phyloP scores from a whole-genome alignment of 768 basidiomycete genomes.

The Termitomyces sp. region DNA sequence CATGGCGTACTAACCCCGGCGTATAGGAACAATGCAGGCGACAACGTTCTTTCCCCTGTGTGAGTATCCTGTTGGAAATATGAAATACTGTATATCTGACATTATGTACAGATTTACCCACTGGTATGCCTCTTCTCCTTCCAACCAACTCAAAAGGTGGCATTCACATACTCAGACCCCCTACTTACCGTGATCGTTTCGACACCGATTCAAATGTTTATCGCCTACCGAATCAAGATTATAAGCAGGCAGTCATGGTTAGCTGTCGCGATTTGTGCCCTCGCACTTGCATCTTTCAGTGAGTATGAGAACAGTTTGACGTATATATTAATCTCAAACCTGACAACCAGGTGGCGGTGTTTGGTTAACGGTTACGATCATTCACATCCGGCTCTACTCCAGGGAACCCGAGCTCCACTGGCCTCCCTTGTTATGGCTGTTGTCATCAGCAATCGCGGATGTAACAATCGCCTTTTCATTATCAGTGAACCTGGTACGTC shows the following conservation, averaged over 20 bases:
- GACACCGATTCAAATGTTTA: conserved; percentile 45
- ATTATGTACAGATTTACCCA: conserved; percentile 20
- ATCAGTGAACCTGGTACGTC: conserved; percentile 33
- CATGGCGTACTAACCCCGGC: no score
- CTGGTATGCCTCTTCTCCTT: conserved; percentile 6
- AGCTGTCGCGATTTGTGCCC: conserved; percentile 24
- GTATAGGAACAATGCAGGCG: conserved; percentile 28
- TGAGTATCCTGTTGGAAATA: conserved; percentile 9
- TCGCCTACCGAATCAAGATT: conserved; percentile 39
- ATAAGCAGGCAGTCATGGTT: conserved; percentile 36
- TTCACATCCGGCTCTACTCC: conserved; percentile 31
- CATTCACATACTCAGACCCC: conserved; percentile 8
- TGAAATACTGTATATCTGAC: background rate
- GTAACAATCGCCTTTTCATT: conserved; percentile 37
- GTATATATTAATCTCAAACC: background rate
- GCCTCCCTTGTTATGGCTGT: conserved; percentile 42
- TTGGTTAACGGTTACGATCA: conserved; percentile 35
- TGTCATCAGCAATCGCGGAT: conserved; percentile 39
- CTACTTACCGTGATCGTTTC: conserved; percentile 31
- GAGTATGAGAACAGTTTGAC: no score
- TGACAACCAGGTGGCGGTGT: conserved; percentile 31
- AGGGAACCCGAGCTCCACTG: conserved; percentile 41
- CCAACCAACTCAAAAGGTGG: no score
- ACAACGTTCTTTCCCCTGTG: conserved; percentile 31
- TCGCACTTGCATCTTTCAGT: conserved; percentile 36